Base-by-base conservation (phyloP, 768 basidiomycete species). In the Hericium erinaceus region DNA sequence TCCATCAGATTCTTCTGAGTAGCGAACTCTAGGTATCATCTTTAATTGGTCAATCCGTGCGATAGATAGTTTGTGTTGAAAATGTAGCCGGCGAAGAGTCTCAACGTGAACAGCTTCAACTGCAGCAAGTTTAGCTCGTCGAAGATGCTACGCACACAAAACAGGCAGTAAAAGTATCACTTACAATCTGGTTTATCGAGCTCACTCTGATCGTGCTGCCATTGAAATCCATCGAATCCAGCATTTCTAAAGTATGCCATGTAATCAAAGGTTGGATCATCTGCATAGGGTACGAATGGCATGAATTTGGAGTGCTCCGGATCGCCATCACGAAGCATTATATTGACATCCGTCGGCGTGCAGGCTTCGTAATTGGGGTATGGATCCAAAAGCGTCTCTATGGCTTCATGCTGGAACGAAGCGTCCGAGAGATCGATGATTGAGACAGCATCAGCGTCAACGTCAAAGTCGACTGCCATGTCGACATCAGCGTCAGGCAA, bases 221-320 rank as follows among this genome's bases (percentile, higher is more conserved):
- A 46, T 46, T 81, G 75, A 87, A 87, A 89, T 0, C 75, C 75
- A 54, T 82, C 72, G 2, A 65, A 64, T 9, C 64, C 65, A 65
- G 85, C 78, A 4, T 77, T 72, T 13, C 64, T 54, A 2, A 69
- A 63, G 60, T 85, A 78, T 15, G 53, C 63, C 2, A 48, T 33
- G 38, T 66, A 69, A 52, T 80, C 61, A 60, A 89, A 89, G 0
- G 50, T 63, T 2, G 76, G 74, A 48, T 88, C 85, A 62, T 89
- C 85, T 0, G 79, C 73, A 54, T 80, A 80, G 2, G 85, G 85
- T 6, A 86, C 67, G 65, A 86, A 89, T 2, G 74, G 73, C 74
- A 87, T 77, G 20, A 70, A 67, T 58, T 75, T 72, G 6, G 80
- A 70, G 58, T 87, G 86, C 58, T 39, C 58, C 0, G 10, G 39